phyloP scores from a whole-genome alignment of 2,329 filamentous ascomycete species.

The Colletotrichum sp. region DNA sequence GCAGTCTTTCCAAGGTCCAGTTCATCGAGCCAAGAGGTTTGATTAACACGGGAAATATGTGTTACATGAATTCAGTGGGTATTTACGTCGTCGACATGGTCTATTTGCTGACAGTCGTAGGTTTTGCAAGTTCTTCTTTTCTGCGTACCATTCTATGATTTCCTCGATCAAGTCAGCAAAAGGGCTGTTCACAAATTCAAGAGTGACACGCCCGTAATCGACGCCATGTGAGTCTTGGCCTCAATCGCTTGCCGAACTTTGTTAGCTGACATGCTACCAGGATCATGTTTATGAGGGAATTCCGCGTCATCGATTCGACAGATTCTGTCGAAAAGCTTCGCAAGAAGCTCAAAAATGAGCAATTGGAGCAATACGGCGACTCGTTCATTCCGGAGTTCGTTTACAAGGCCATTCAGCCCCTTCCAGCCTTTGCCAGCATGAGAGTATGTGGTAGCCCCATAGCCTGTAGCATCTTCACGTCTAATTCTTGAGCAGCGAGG shows the following conservation, averaged over 20 bases:
- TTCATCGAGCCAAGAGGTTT: conserved; percentile 93
- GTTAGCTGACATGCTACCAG: conserved; percentile 42
- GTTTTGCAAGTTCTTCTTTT: conserved; percentile 95
- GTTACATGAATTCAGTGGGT: conserved; percentile 99
- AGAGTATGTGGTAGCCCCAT: conserved; percentile 60
- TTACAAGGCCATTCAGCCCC: conserved; percentile 86
- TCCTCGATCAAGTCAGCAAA: conserved; percentile 85
- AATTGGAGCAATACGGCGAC: conserved; percentile 89
- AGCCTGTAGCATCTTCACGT: conserved; percentile 21
- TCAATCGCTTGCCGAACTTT: not conserved
- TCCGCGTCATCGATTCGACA: conserved; percentile 83
- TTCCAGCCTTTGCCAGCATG: conserved; percentile 92
- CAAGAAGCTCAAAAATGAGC: conserved; percentile 76
- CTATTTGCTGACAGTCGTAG: conserved; percentile 46
- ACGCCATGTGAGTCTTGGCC: conserved; percentile 76
- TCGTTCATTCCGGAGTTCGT: conserved; percentile 93
- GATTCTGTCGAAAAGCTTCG: conserved; percentile 75
- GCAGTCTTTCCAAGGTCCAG: conserved; percentile 68
- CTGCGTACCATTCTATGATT: conserved; percentile 92
- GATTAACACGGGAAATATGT: conserved; percentile 98
- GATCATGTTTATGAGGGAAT: conserved; percentile 97
- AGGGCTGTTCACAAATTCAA: conserved; percentile 91
- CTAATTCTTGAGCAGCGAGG: conserved; percentile 66
- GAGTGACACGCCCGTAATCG: conserved; percentile 89
- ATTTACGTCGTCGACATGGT: not conserved